Percentiles rank a stretch among this genome's conserved stretches.
These are phyloP conservation scores for Coemansia sp. DNA, from an alignment of 192 early-diverging fungal genomes.

Conservation along the genomic window DNA sequence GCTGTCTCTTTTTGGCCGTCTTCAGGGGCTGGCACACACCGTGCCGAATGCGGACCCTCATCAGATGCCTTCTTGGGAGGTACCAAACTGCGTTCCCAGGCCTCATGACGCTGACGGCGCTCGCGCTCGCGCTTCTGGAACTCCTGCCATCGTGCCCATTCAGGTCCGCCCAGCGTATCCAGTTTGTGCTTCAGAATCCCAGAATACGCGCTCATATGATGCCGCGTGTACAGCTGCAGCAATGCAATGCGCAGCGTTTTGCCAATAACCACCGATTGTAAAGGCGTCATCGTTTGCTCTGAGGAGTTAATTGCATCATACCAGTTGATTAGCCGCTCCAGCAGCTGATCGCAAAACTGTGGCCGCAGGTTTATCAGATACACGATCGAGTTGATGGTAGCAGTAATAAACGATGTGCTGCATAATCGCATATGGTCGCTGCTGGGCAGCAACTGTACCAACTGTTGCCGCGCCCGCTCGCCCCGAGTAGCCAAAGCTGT, in stretches of 20 bases:
- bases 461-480: constrained; percentile 28
- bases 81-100: constrained; percentile 13
- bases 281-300: constrained; percentile 34
- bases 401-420: constrained; percentile 49
- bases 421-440: constrained; percentile 40
- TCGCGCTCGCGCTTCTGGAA: constrained; percentile 21
- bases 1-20: too few relatives aligned
- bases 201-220: constrained; percentile 26
- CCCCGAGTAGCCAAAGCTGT: constrained; percentile 23
- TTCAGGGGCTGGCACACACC: constrained; percentile 21
- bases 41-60: constrained; percentile 1
- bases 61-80: constrained; percentile 10
- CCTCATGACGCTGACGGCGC: constrained; percentile 18
- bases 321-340: constrained; percentile 38
- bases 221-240: constrained; percentile 34
- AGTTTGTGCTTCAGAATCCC: constrained; percentile 36
- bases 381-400: constrained; percentile 39
- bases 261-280: constrained; percentile 32
- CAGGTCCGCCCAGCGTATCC: constrained; percentile 40
- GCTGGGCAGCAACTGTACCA: constrained; percentile 38
- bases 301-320: constrained; percentile 43
- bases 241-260: constrained; percentile 44
- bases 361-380: constrained; percentile 48
- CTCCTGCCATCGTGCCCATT: constrained; percentile 43
- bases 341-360: constrained; percentile 34